Base-by-base conservation (phyloP, 148 eudicot species). In the Rheum nobile region DNA sequence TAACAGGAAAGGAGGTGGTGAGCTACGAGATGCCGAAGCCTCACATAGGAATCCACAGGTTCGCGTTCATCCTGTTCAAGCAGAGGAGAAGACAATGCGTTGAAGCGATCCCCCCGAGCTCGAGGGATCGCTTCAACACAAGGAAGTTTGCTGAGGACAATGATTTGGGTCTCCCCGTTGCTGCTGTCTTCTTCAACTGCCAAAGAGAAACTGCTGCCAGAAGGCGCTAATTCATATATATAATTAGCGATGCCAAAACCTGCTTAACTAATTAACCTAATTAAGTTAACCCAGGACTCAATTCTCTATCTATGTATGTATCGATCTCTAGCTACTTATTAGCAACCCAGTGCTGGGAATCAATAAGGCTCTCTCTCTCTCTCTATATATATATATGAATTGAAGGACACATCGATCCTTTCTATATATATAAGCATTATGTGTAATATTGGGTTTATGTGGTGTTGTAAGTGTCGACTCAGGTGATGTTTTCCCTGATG, bases 181-280 rank as follows among this genome's bases (percentile, higher is more conserved):
- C 93, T 29, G 90, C 88, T 68, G 89, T 89, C 9, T 89, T 80
- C 87, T 89, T 87, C 88, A 89, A 89, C 38, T 83, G 86, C 73
- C 90, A 87, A 77, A 80, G 93, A 72, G 93, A 89, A 84, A 89
- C 88, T 0, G 93, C 93, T 74, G 81, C 86, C 1, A 82, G 90
- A 61, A 83, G 79, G 75, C 93, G 93, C 44, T 86, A 19, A 78
- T 34, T n/a, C n/a, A n/a, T n/a, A n/a, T n/a, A n/a, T n/a, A n/a
- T n/a, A n/a, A n/a, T n/a, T n/a, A n/a, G n/a, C n/a, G n/a, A n/a
- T n/a, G n/a, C n/a, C n/a, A n/a, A n/a, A n/a, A n/a, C n/a, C n/a
- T n/a, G n/a, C n/a, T n/a, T n/a, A n/a, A n/a, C n/a, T n/a, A n/a
- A n/a, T n/a, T n/a, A n/a, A n/a, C n/a, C n/a, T n/a, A n/a, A n/a